Percentiles rank a stretch among this genome's conserved stretches.
Evolutionary conservation across 2,329 filamentous ascomycete species (phyloP).

Genomic region (Apiospora rasikravindrae): DNA sequence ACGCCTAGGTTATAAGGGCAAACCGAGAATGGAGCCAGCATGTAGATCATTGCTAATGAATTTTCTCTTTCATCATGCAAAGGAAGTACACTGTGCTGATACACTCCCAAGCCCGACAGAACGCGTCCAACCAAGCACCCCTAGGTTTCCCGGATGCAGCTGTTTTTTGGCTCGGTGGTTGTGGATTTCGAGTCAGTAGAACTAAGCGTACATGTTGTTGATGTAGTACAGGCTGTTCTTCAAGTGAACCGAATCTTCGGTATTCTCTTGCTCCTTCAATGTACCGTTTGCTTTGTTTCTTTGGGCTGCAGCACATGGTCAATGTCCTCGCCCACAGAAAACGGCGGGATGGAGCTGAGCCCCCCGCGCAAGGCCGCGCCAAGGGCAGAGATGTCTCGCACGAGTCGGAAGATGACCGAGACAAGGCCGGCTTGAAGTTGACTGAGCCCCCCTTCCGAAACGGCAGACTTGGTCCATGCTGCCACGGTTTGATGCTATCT

Average conservation of each 20-base stretch:
- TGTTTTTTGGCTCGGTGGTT: too few relatives aligned
- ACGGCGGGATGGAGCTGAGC: neutral
- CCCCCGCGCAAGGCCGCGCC: neutral
- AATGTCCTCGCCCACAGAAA: neutral
- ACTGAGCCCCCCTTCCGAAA: neutral
- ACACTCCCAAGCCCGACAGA: neutral
- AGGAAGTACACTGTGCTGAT: neutral
- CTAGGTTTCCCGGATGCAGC: too few relatives aligned
- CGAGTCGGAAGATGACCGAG: neutral
- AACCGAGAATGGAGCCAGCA: neutral
- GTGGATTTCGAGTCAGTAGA: too few relatives aligned
- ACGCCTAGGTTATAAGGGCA: neutral
- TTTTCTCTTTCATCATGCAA: neutral
- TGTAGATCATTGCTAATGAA: fast-evolving
- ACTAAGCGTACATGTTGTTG: too few relatives aligned
- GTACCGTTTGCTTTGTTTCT: neutral
- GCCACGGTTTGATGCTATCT: neutral
- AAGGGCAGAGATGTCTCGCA: neutral
- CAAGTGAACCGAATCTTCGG: neutral
- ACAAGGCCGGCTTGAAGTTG: neutral
- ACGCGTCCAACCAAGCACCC: neutral
- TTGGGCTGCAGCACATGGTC: neutral
- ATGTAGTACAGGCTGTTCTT: too few relatives aligned
- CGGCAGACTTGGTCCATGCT: neutral
- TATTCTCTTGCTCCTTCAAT: neutral